A percentile compares a stretch with the other conserved stretches of the same genome.
phyloP scores from a whole-genome alignment of 2,329 filamentous ascomycete genomes.

The Blastomyces parvus region DNA sequence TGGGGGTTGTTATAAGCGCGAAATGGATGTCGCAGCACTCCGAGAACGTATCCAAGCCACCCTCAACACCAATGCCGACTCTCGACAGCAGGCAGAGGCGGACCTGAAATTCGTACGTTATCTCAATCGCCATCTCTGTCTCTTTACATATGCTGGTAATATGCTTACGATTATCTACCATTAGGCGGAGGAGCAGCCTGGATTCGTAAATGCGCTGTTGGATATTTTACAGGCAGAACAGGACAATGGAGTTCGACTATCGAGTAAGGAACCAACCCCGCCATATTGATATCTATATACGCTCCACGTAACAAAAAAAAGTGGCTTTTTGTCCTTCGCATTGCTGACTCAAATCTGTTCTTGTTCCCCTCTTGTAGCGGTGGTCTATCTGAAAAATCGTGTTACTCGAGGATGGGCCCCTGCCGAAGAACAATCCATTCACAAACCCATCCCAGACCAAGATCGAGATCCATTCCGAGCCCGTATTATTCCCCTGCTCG shows the following conservation, averaged over 20 bases:
- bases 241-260: slow-evolving; percentile 72
- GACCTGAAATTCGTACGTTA: slow-evolving; percentile 54
- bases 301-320: not conserved
- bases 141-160: not conserved
- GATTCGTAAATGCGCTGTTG: slow-evolving; percentile 82
- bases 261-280: slow-evolving; percentile 47
- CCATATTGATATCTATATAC: slow-evolving; percentile 24
- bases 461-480: slow-evolving; percentile 83
- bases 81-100: slow-evolving; percentile 53
- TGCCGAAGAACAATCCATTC: slow-evolving; percentile 62
- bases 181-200: slow-evolving; percentile 80
- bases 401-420: slow-evolving; percentile 85
- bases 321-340: too few species aligned
- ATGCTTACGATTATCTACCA: not conserved
- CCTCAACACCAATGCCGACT: slow-evolving; percentile 53
- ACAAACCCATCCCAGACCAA: slow-evolving; percentile 70
- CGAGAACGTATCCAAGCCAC: slow-evolving; percentile 56
- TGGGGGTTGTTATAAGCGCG: slow-evolving; percentile 29
- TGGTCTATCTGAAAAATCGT: slow-evolving; percentile 96
- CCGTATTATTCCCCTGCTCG: slow-evolving; percentile 80
- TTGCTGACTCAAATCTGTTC: slow-evolving; percentile 6
- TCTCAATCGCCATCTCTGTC: not conserved
- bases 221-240: slow-evolving; percentile 86
- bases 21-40: slow-evolving; percentile 53
- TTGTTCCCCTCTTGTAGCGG: slow-evolving; percentile 50